Conservation (phyloP, 805 yeast genomes). For the Ogataea pini region DNA sequence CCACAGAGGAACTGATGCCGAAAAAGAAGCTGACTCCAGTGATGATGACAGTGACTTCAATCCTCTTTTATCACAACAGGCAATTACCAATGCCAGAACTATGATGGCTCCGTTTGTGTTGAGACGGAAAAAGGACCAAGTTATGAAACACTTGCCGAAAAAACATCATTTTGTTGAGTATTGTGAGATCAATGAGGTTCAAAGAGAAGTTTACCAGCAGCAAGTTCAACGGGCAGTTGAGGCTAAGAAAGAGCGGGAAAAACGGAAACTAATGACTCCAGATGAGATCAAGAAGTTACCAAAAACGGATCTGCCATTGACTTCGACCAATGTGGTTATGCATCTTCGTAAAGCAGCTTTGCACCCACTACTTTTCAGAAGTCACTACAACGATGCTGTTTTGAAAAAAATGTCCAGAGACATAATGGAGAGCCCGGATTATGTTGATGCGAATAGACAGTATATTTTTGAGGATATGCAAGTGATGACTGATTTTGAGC, state of each 20-base stretch:
- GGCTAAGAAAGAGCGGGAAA: conserved; percentile 44
- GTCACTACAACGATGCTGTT: conserved; percentile 53
- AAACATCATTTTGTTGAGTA: conserved; percentile 64
- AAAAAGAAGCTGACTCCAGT: conserved; percentile 26
- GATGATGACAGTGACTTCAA: conserved; percentile 53
- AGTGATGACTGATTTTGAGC: conserved; percentile 90
- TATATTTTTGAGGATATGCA: conserved; percentile 93
- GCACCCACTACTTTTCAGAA: conserved; percentile 86
- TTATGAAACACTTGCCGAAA: conserved; percentile 81
- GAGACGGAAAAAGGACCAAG: conserved; percentile 90
- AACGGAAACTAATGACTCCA: conserved; percentile 38
- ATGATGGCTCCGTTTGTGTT: conserved; percentile 98
- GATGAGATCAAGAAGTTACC: conserved; percentile 37
- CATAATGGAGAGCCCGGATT: conserved; percentile 80
- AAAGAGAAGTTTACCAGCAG: conserved; percentile 58
- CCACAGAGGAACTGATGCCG: conserved; percentile 21
- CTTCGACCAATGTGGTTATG: conserved; percentile 78
- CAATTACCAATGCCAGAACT: conserved; percentile 88
- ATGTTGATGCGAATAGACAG: conserved; percentile 68
- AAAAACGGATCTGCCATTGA: conserved; percentile 25
- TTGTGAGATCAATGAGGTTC: conserved; percentile 63
- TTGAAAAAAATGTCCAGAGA: conserved; percentile 69
- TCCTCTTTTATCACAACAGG: conserved; percentile 85
- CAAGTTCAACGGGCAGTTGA: conserved; percentile 50
- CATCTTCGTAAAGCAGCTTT: conserved; percentile 86